Percentiles rank a stretch among this genome's conserved stretches.
Conservation (phyloP, 257 asterid genomes). For the Apocynum venetum region DNA sequence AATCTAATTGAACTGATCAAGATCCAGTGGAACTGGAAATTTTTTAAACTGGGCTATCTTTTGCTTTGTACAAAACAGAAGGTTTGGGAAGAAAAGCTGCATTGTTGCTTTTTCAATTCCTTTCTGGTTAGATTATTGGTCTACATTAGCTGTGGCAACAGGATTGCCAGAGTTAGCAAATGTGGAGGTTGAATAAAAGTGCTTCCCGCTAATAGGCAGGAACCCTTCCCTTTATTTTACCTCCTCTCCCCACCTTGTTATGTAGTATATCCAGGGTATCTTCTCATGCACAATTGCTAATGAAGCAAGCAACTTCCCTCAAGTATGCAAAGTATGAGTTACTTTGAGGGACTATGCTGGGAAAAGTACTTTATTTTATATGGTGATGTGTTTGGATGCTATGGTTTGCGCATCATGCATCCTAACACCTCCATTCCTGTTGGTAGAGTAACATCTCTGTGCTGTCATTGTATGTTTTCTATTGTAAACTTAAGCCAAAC, state of each 20-base stretch:
- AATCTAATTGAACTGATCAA: neutral
- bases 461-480: neutral
- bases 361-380: neutral
- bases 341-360: neutral
- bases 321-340: neutral
- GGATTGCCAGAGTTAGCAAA: neutral
- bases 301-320: neutral
- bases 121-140: neutral
- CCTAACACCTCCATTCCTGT: neutral
- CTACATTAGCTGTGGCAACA: neutral
- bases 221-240: neutral
- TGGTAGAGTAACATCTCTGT: neutral
- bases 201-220: neutral
- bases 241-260: too few species aligned
- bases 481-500: too few species aligned
- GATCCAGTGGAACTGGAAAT: neutral
- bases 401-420: neutral
- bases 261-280: too few species aligned
- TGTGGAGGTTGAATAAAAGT: neutral
- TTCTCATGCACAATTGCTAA: neutral
- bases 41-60: neutral
- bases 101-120: neutral
- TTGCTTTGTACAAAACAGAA: neutral
- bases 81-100: neutral
- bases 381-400: neutral